These are phyloP conservation scores for Darksidea phi DNA, from an alignment of 495 filamentous ascomycete genomes.

Conservation along the genomic window DNA sequence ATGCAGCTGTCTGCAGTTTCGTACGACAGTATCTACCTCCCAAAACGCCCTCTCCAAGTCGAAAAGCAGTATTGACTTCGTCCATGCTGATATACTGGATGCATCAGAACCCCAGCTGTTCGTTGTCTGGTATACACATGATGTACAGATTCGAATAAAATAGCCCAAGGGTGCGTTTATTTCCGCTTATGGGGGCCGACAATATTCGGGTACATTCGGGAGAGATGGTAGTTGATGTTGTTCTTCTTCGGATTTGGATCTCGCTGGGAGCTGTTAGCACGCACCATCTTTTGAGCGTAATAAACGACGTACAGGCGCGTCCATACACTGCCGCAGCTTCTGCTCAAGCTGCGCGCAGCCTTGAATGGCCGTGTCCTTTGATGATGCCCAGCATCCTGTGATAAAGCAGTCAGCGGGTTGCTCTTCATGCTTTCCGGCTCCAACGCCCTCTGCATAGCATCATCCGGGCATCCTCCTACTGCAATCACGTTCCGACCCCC, in stretches of 20 bases:
- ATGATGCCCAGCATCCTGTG: conserved; percentile 91
- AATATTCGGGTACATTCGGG: conserved; percentile 80
- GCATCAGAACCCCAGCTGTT: neutral
- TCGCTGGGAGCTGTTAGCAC: conserved; percentile 48
- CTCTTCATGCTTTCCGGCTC: neutral
- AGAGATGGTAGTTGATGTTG: conserved; percentile 93
- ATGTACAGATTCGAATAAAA: conserved; percentile 1
- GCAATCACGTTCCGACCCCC: neutral
- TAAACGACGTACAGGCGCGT: conserved; percentile 61
- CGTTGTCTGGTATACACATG: conserved; percentile 13
- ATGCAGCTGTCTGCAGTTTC: neutral
- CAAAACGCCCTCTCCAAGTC: conserved; percentile 1
- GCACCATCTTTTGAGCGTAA: neutral
- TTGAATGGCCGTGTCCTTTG: conserved; percentile 62
- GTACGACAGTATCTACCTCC: conserved; percentile 8
- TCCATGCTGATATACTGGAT: neutral
- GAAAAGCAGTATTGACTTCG: neutral
- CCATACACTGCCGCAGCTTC: conserved; percentile 88
- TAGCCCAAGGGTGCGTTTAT: conserved; percentile 27
- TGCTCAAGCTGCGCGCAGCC: conserved; percentile 81
- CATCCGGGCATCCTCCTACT: neutral
- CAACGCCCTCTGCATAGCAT: neutral
- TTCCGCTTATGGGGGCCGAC: conserved; percentile 70
- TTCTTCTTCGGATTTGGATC: conserved; percentile 67
- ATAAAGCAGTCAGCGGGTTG: conserved; percentile 9